Evolutionary conservation across 2,329 filamentous ascomycete genomes (phyloP), one percentile per base, ranked within the genome.

Genomic region (Colletotrichum liriopes): DNA sequence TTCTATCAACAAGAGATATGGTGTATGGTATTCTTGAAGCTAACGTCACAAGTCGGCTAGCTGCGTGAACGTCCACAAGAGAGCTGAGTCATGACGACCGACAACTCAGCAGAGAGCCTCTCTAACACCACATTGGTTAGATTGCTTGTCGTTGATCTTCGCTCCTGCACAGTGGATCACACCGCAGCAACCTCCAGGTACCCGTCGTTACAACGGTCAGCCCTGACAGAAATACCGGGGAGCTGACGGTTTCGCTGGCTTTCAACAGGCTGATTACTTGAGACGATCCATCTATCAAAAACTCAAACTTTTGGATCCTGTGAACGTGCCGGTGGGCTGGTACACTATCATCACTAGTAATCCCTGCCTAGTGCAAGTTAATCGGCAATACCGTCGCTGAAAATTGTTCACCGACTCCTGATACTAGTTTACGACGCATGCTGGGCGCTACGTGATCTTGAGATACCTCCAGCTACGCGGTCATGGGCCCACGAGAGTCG

Each of bases 331-430:
- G 52, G 16, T n/a, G 26, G 8, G 5, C 11, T n/a, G 45, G 60
- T 20, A 41, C 8, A n/a, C 18, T 29, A 29, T n/a, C 60, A 18
- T 8, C 26, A 60, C 26, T 7, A 20, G 39, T 11, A 2, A 14
- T n/a, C 32, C 49, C 23, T 64, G 61, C 3, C 18, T 64, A 64
- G 61, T 29, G 61, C 61, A n/a, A 32, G 12, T 23, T 12, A 1
- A 9, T n/a, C 49, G 37, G 37, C 61, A 14, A 29, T 43, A 41
- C 37, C 49, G 11, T 55, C 49, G 49, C 49, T 23, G 26, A 18
- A 64, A 63, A 14, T 26, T 7, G 16, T 18, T 14, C 16, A 29
- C n/a, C 6, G 45, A 45, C 18, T 29, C 37, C 12, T 14, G 26
- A 3, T 3, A 18, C 32, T 29, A 26, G 23, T 26, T 26, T 26